Percentiles rank a stretch among this genome's conserved stretches.
Evolutionary conservation across 805 yeast species (phyloP).

Genomic region (Pichia manshurica): DNA sequence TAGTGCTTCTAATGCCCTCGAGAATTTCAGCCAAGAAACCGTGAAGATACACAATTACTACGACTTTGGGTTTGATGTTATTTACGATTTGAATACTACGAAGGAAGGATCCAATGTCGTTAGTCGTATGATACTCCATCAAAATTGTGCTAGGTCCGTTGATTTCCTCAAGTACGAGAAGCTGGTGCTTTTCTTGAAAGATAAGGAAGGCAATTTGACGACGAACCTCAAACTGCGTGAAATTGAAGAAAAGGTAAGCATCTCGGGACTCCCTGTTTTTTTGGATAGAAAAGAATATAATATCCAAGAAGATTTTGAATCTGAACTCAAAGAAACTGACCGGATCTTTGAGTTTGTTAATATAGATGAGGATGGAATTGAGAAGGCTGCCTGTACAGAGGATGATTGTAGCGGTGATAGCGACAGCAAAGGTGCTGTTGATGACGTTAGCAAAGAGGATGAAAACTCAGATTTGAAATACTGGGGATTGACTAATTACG

Average conservation of each 20-base stretch:
- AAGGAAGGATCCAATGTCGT: constrained; percentile 31
- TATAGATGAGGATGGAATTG: constrained; percentile 4
- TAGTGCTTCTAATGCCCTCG: not conserved
- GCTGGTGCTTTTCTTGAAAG: constrained; percentile 30
- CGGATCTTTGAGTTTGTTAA: constrained; percentile 3
- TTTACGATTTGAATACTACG: constrained; percentile 36
- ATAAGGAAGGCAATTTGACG: not conserved
- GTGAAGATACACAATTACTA: constrained; percentile 51
- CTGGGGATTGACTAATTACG: constrained; percentile 33
- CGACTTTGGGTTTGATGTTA: constrained; percentile 47
- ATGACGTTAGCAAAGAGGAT: constrained; percentile 10
- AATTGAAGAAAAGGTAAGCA: not conserved
- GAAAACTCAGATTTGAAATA: constrained; percentile 22
- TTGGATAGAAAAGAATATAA: constrained; percentile 32
- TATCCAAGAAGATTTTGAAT: constrained; percentile 20
- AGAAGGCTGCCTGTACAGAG: constrained; percentile 1
- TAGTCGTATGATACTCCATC: constrained; percentile 44
- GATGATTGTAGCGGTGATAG: not conserved
- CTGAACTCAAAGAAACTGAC: constrained; percentile 28
- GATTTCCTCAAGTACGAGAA: constrained; percentile 51
- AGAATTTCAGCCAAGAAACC: constrained; percentile 4
- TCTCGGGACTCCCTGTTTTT: constrained; percentile 22
- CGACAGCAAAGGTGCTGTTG: constrained; percentile 4
- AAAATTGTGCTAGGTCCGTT: constrained; percentile 46
- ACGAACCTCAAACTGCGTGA: not conserved